Conservation (phyloP, 1,284 basidiomycete species). For the Ustilago trichophora region DNA sequence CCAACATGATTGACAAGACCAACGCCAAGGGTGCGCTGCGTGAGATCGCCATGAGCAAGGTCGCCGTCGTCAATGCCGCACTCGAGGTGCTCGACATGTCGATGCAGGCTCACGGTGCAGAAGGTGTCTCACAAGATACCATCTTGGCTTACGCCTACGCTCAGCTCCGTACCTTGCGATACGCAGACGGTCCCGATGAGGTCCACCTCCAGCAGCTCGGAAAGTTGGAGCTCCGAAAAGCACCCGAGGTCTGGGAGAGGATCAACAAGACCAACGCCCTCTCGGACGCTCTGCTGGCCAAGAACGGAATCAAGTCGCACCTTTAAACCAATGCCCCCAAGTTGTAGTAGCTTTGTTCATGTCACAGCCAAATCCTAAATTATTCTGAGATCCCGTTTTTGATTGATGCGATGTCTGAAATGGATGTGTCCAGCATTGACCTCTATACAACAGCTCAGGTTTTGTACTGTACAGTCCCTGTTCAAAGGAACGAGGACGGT, state of each 20-base stretch:
- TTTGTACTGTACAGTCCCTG: no score
- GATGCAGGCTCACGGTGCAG: conserved; percentile 89
- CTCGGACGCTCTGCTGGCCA: conserved; percentile 37
- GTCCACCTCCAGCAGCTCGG: conserved; percentile 96
- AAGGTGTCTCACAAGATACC: conserved; percentile 90
- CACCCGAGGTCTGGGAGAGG: conserved; percentile 49
- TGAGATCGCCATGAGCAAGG: conserved; percentile 97
- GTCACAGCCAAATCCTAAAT: no score
- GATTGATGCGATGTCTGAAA: no score
- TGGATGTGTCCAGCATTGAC: no score
- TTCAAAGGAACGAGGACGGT: no score
- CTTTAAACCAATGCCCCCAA: conserved; percentile 19
- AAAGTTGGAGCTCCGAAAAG: conserved; percentile 73
- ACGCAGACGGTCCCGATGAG: conserved; percentile 68
- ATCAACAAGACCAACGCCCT: conserved; percentile 40
- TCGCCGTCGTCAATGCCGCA: conserved; percentile 84
- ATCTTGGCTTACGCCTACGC: conserved; percentile 82
- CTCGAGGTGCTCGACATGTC: conserved; percentile 87
- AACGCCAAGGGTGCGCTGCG: conserved; percentile 93
- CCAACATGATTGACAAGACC: conserved; percentile 89
- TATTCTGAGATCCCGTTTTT: no score
- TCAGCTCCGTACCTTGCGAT: conserved; percentile 75
- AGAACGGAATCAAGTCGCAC: conserved; percentile 51
- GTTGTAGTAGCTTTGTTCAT: background rate
- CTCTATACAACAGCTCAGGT: no score